Conservation (phyloP, 768 basidiomycete genomes). For the Lactifluus volemus region DNA sequence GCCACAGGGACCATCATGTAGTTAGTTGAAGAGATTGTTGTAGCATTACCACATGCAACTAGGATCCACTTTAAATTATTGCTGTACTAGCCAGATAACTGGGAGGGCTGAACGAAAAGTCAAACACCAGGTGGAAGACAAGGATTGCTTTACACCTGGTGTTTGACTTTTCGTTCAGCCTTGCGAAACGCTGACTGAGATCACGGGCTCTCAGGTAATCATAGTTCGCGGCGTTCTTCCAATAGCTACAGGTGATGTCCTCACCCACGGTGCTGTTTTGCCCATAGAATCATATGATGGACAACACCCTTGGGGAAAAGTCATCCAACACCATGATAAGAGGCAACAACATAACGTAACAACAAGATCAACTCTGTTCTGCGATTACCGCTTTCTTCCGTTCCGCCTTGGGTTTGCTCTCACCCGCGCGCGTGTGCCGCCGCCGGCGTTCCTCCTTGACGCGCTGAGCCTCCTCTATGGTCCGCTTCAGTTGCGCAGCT, state of each 20-base stretch:
- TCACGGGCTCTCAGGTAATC: not conserved
- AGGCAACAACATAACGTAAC: not conserved
- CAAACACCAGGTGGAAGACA: not conserved
- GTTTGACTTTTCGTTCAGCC: not conserved
- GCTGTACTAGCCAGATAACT: not conserved
- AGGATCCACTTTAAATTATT: not conserved
- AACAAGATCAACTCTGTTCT: constrained; percentile 53
- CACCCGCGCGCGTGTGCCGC: constrained; percentile 80
- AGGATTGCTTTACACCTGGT: not conserved
- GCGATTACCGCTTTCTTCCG: constrained; percentile 78
- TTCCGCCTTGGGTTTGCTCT: constrained; percentile 84
- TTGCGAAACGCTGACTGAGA: not conserved
- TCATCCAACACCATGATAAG: not conserved
- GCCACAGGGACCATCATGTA: not conserved
- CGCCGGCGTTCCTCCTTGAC: constrained; percentile 92
- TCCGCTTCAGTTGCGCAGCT: constrained; percentile 77
- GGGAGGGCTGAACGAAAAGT: not conserved
- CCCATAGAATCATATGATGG: not conserved
- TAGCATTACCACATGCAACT: not conserved
- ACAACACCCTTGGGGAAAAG: not conserved
- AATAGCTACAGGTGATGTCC: not conserved
- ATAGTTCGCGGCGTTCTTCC: not conserved
- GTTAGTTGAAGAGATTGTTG: not conserved
- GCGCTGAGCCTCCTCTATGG: constrained; percentile 82
- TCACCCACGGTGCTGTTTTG: not conserved